Conservation (phyloP, 305 asterid species). For the Fraxinus albicans region DNA sequence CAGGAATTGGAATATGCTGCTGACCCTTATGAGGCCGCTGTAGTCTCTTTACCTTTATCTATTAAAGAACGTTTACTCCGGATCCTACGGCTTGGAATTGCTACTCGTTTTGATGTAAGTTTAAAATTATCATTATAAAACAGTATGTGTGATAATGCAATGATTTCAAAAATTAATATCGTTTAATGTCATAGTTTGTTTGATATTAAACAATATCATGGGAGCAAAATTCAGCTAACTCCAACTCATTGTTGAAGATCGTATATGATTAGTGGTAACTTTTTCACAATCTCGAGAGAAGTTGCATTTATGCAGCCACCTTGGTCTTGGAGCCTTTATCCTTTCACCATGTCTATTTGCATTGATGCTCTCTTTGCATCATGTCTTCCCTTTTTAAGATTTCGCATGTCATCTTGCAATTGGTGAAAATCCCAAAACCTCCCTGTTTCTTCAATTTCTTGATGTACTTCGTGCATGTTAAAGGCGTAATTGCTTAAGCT, state of each 20-base stretch:
- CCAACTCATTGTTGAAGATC: conserved; percentile 1
- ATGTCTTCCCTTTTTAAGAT: neutral
- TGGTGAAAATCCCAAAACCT: neutral
- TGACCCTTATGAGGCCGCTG: conserved; percentile 86
- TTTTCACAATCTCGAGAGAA: neutral
- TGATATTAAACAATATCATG: neutral
- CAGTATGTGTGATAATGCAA: conserved; percentile 20
- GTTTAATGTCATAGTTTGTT: neutral
- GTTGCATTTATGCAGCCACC: neutral
- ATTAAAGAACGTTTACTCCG: conserved; percentile 88
- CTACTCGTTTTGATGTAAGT: conserved; percentile 86
- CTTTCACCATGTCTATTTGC: neutral
- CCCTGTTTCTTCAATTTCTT: conserved; percentile 7
- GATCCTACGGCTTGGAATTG: conserved; percentile 83
- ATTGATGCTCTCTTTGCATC: neutral
- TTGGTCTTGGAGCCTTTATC: neutral
- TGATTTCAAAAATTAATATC: conserved; percentile 9
- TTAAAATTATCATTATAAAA: conserved; percentile 10
- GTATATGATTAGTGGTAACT: neutral
- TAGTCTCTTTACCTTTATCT: conserved; percentile 65
- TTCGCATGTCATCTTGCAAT: neutral
- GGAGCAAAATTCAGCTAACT: neutral
- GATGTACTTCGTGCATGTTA: neutral
- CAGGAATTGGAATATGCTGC: conserved; percentile 50
- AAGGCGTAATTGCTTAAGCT: neutral